Evolutionary conservation across 495 filamentous ascomycete genomes (phyloP), one percentile per base, ranked within the genome.

Genomic region (Talaromyces trachyspermus): DNA sequence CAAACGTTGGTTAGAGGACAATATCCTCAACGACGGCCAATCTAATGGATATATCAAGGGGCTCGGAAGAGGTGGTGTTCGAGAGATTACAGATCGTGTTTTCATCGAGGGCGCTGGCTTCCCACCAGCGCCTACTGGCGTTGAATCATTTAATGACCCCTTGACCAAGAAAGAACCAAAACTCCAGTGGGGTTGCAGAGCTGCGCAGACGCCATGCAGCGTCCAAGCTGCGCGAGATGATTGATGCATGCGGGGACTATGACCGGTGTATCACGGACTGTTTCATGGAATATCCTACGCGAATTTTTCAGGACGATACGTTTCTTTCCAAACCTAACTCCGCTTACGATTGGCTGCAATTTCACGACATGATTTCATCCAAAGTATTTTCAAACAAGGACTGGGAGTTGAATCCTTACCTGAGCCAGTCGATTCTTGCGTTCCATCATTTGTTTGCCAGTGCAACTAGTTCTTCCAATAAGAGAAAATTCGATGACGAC

Each of bases 321-420:
- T 83, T 86, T 59, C 77, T 98, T 24, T 83, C 85, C 8, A 98
- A 98, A 56, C 92, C 92, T 0, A 81, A 83, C 54, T 61, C 74
- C 1, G 91, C 89, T 0, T 92, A 90, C 58, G 89, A 95, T 39
- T 97, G 92, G 92, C 78, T 98, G 46, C 76, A 90, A 63, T 97
- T 98, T 62, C 86, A 95, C 59, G 92, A 96, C 53, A 68, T 72
- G 1, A 78, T 94, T 49, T 90, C 86, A 5, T 77, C 80, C 1
- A 79, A 80, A 45, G 69, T 96, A 2, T 86, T 81, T 57, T 64
- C 75, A 7, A 76, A 71, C 39, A 89, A 95, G 61, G 89, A 92
- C 35, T 96, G 89, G 83, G 91, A 97, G 59, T 68, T 96, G 23
- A 72, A 70, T 12, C 80, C 86, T 0, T 98, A 98, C 62, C 78